These are phyloP conservation scores for Vitis vinifera DNA, from an alignment of 164 flowering plant genomes.

Conservation along the genomic window DNA sequence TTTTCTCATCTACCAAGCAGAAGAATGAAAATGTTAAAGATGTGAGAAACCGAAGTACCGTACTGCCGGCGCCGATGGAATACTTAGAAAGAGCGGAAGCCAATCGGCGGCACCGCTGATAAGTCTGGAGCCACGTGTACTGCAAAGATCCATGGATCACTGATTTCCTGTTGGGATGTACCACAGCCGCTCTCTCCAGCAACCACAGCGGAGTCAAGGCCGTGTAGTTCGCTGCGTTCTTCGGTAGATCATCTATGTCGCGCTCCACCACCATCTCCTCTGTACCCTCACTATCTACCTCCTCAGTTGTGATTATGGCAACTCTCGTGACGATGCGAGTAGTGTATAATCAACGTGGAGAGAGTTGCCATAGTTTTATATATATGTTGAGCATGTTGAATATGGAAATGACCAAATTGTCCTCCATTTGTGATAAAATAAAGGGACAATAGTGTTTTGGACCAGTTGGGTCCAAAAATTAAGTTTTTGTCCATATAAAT, in stretches of 20 bases:
- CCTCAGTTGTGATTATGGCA: background rate
- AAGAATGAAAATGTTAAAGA: background rate
- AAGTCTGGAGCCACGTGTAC: slow-evolving; percentile 87
- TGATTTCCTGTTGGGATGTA: slow-evolving; percentile 70
- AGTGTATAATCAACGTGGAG: too few relatives aligned
- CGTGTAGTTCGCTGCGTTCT: slow-evolving; percentile 79
- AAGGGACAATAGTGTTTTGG: too few relatives aligned
- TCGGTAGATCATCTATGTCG: slow-evolving; percentile 89
- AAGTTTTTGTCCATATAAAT: too few relatives aligned
- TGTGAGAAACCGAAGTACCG: slow-evolving; percentile 34
- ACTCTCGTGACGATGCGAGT: background rate
- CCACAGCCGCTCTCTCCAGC: slow-evolving; percentile 77
- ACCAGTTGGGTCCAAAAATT: too few relatives aligned
- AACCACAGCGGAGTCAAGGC: slow-evolving; percentile 90
- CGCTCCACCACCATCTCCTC: slow-evolving; percentile 18
- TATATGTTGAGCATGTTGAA: too few relatives aligned
- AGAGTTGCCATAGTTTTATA: too few relatives aligned
- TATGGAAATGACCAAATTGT: too few relatives aligned
- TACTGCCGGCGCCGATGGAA: slow-evolving; percentile 56
- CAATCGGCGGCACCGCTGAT: slow-evolving; percentile 73
- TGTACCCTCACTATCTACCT: slow-evolving; percentile 8
- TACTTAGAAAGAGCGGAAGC: slow-evolving; percentile 75
- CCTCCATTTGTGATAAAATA: too few relatives aligned
- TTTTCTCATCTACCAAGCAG: background rate
- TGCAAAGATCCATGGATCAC: slow-evolving; percentile 61